Conservation (phyloP, 495 filamentous ascomycete genomes). For the Aspergillus cristatus region DNA sequence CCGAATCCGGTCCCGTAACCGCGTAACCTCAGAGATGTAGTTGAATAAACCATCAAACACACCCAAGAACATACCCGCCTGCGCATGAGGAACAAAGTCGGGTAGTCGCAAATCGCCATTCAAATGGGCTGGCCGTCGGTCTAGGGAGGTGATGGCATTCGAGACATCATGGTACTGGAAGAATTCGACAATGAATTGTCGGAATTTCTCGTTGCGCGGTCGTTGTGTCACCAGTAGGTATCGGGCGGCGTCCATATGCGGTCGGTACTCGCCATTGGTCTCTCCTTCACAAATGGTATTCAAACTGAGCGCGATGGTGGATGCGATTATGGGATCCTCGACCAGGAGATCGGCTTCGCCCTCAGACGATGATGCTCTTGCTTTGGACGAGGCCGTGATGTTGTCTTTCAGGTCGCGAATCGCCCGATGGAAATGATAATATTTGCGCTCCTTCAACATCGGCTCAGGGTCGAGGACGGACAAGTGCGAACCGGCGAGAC, state of each 20-base stretch:
- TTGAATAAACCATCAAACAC: constrained; percentile 79
- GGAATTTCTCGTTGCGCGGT: constrained; percentile 55
- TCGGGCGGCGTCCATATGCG: constrained; percentile 71
- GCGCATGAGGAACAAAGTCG: constrained; percentile 63
- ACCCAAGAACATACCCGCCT: constrained; percentile 67
- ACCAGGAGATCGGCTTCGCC: constrained; percentile 32
- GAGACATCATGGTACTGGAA: constrained; percentile 86
- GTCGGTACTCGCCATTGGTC: constrained; percentile 65
- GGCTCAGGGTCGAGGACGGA: constrained; percentile 40
- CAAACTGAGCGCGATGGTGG: constrained; percentile 74
- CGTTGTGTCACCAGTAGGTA: constrained; percentile 53
- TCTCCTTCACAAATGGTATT: constrained; percentile 75
- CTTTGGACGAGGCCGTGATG: constrained; percentile 26
- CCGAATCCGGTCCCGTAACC: constrained; percentile 68
- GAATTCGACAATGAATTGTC: constrained; percentile 82
- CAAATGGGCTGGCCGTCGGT: constrained; percentile 44
- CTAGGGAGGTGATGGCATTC: constrained; percentile 66
- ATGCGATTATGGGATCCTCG: constrained; percentile 56
- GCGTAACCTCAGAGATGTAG: constrained; percentile 71
- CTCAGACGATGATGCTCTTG: constrained; percentile 1
- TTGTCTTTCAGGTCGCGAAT: constrained; percentile 38
- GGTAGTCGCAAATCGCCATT: constrained; percentile 57
- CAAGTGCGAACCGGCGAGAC: constrained; percentile 75
- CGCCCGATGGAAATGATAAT: constrained; percentile 39
- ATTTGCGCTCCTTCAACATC: constrained; percentile 35